A percentile compares a stretch with the other conserved stretches of the same genome.
Evolutionary conservation across 805 yeast species (phyloP).

Genomic region (Candida endomychidarum): DNA sequence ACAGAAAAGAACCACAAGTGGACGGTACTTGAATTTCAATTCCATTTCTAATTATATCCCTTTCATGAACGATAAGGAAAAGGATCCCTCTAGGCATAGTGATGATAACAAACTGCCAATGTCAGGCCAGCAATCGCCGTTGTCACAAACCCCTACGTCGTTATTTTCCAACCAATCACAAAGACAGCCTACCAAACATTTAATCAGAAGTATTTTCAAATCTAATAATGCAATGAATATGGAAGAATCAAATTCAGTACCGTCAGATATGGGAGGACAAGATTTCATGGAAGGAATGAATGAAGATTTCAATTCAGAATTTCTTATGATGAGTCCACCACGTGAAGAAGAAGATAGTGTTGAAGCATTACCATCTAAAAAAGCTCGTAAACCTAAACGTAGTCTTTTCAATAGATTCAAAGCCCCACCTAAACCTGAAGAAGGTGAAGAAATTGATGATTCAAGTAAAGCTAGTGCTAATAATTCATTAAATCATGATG

Average conservation of each 20-base stretch:
- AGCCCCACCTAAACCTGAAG: slow-evolving; percentile 14
- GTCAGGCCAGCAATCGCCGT: slow-evolving; percentile 13
- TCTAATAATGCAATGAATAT: slow-evolving; percentile 13
- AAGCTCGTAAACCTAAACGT: slow-evolving; percentile 32
- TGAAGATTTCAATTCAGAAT: slow-evolving; percentile 14
- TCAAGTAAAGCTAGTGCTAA: slow-evolving; percentile 14
- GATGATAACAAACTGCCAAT: slow-evolving; percentile 20
- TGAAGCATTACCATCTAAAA: slow-evolving; percentile 20
- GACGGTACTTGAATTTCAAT: slow-evolving; percentile 32
- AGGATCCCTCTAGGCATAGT: slow-evolving; percentile 3
- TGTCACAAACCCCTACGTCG: slow-evolving; percentile 4
- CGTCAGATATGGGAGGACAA: no score
- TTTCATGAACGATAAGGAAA: slow-evolving; percentile 36
- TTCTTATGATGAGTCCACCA: slow-evolving; percentile 21
- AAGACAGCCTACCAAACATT: slow-evolving; percentile 28
- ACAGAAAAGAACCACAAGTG: slow-evolving; percentile 17
- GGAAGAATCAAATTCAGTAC: no score
- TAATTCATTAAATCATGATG: slow-evolving; percentile 10
- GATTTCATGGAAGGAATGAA: not conserved
- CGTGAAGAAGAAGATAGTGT: slow-evolving; percentile 24
- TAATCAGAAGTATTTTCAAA: slow-evolving; percentile 35
- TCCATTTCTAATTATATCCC: slow-evolving; percentile 42
- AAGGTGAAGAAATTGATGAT: slow-evolving; percentile 7
- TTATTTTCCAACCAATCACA: slow-evolving; percentile 13
- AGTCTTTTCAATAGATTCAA: slow-evolving; percentile 42